Evolutionary conservation across 768 basidiomycete genomes (phyloP).

Genomic region (Leucosporidium creatinivorum): DNA sequence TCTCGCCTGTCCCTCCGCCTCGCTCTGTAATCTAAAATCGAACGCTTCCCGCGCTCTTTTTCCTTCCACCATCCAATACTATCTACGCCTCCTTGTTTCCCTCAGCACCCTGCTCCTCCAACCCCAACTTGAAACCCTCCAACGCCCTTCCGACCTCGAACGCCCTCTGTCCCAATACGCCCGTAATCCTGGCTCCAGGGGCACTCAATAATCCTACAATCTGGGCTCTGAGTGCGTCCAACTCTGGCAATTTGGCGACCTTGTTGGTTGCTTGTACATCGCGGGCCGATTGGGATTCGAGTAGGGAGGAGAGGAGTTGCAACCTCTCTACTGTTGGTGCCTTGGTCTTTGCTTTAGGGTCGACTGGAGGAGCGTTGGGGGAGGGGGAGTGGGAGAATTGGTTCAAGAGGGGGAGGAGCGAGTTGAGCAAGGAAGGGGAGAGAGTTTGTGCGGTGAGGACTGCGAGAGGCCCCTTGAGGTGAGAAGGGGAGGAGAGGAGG

Average conservation of each 20-base stretch:
- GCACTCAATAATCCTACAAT: slow-evolving; percentile 74
- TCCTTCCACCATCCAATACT: too few relatives aligned
- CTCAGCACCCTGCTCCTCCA: slow-evolving; percentile 48
- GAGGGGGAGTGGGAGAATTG: slow-evolving; percentile 41
- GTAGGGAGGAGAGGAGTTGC: slow-evolving; percentile 65
- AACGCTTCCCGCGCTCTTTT: too few relatives aligned
- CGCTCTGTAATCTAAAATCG: too few relatives aligned
- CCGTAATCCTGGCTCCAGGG: slow-evolving; percentile 65
- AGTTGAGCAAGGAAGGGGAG: slow-evolving; percentile 63
- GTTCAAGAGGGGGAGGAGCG: slow-evolving; percentile 60
- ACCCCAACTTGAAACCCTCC: slow-evolving; percentile 62
- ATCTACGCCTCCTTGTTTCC: too few relatives aligned
- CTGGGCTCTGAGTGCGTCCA: slow-evolving; percentile 71
- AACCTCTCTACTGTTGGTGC: slow-evolving; percentile 39
- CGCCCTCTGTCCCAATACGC: slow-evolving; percentile 49
- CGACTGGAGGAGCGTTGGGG: slow-evolving; percentile 2
- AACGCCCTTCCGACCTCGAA: slow-evolving; percentile 60
- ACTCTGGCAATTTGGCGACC: slow-evolving; percentile 65
- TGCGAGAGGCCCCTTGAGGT: slow-evolving; percentile 59
- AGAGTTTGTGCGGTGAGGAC: slow-evolving; percentile 60
- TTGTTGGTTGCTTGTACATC: slow-evolving; percentile 51
- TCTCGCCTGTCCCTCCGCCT: too few relatives aligned
- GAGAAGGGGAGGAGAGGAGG: slow-evolving; percentile 49
- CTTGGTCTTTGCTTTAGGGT: neutral
- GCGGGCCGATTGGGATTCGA: slow-evolving; percentile 67